phyloP scores from a whole-genome alignment of 1,284 basidiomycete genomes.

The Inonotus obliquus region DNA sequence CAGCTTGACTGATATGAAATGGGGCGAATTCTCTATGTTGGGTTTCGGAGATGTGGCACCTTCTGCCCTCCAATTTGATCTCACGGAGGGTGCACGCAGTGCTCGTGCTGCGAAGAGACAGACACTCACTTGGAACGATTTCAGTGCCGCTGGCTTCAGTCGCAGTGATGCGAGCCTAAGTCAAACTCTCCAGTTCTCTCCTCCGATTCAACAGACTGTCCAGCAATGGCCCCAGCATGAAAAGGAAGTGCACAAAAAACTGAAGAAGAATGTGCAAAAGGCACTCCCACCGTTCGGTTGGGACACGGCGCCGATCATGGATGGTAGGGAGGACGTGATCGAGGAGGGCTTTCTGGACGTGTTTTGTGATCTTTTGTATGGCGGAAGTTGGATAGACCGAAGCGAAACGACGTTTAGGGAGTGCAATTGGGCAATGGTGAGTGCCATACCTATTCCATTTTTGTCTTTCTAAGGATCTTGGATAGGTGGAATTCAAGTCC shows the following conservation, averaged over 20 bases:
- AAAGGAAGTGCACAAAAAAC: slow-evolving; percentile 66
- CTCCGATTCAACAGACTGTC: slow-evolving; percentile 61
- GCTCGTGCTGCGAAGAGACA: slow-evolving; percentile 65
- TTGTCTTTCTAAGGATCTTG: neutral
- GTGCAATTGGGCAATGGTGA: slow-evolving; percentile 87
- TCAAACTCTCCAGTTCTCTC: slow-evolving; percentile 76
- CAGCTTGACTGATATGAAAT: slow-evolving; percentile 77
- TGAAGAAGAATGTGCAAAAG: slow-evolving; percentile 76
- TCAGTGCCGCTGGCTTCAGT: slow-evolving; percentile 75
- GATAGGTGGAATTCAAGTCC: slow-evolving; percentile 80
- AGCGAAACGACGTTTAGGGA: slow-evolving; percentile 74
- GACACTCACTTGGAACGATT: slow-evolving; percentile 85
- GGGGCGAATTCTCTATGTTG: slow-evolving; percentile 81
- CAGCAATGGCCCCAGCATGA: slow-evolving; percentile 68
- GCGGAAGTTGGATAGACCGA: slow-evolving; percentile 79
- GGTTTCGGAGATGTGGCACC: slow-evolving; percentile 65
- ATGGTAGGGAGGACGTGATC: slow-evolving; percentile 60
- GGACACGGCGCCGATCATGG: slow-evolving; percentile 78
- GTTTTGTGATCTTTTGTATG: slow-evolving; percentile 81
- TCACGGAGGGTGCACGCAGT: slow-evolving; percentile 84
- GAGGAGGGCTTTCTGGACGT: slow-evolving; percentile 87
- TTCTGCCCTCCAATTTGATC: slow-evolving; percentile 79
- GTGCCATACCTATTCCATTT: slow-evolving; percentile 25
- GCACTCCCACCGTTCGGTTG: slow-evolving; percentile 76
- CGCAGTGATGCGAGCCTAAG: slow-evolving; percentile 69